Conservation (phyloP, 805 yeast genomes). For the Cyberlindnera meyerae region DNA sequence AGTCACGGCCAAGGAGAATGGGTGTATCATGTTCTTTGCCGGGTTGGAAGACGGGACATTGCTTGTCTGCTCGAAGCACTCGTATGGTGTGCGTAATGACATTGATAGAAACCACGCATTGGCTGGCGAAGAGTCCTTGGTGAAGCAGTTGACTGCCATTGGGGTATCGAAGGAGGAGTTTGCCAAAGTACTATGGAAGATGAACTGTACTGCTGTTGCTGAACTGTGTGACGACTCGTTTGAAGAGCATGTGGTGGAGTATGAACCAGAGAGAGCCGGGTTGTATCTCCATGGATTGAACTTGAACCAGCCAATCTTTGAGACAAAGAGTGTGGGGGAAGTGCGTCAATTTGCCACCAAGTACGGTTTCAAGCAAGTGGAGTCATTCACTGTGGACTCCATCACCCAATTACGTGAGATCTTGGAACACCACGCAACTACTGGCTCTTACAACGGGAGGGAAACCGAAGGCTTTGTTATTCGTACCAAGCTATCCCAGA, state of each 20-base stretch:
- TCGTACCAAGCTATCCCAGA: constrained; percentile 43
- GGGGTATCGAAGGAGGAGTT: constrained; percentile 44
- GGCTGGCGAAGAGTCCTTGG: constrained; percentile 60
- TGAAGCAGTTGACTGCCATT: constrained; percentile 41
- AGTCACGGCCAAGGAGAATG: constrained; percentile 84
- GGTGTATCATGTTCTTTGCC: constrained; percentile 82
- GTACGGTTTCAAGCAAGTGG: constrained; percentile 69
- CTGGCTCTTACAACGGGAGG: constrained; percentile 64
- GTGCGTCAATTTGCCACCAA: constrained; percentile 56
- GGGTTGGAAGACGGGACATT: constrained; percentile 73
- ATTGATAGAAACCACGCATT: constrained; percentile 63
- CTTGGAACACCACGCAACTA: constrained; percentile 49
- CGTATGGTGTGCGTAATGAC: constrained; percentile 66
- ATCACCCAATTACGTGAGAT: constrained; percentile 42
- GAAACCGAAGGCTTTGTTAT: constrained; percentile 95
- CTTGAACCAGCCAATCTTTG: constrained; percentile 55
- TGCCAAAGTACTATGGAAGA: constrained; percentile 46
- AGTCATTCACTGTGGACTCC: constrained; percentile 37
- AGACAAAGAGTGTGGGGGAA: constrained; percentile 55
- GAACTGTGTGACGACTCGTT: constrained; percentile 90
- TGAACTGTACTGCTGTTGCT: constrained; percentile 77
- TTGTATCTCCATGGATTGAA: constrained; percentile 89
- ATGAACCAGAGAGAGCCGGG: constrained; percentile 64
- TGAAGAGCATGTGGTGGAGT: constrained; percentile 89
- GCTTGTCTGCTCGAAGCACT: constrained; percentile 86